Conservation (phyloP, 2,329 filamentous ascomycete species). For the Fusarium anthophilum region DNA sequence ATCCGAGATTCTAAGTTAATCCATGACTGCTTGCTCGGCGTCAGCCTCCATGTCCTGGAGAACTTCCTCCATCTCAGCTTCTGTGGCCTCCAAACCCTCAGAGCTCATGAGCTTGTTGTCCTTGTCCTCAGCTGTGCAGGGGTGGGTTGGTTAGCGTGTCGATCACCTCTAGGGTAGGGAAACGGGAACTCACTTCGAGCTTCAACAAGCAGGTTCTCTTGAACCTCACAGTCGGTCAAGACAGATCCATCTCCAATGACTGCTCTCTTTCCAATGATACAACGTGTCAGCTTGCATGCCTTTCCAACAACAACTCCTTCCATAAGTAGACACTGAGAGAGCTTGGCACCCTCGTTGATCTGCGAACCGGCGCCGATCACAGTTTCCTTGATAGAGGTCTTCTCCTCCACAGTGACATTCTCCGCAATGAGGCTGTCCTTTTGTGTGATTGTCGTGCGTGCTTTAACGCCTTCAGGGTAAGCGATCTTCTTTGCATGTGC, state of each 20-base stretch:
- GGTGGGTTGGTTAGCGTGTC: slow-evolving; percentile 17
- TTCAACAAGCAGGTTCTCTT: slow-evolving; percentile 87
- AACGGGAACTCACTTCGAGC: slow-evolving; percentile 69
- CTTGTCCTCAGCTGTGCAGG: slow-evolving; percentile 68
- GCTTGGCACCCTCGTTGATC: slow-evolving; percentile 84
- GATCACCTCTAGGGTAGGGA: background rate
- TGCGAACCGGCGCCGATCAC: slow-evolving; percentile 89
- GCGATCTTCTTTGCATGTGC: slow-evolving; percentile 83
- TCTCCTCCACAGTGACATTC: slow-evolving; percentile 89
- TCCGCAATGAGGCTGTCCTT: slow-evolving; percentile 85
- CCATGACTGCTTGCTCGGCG: slow-evolving; percentile 39
- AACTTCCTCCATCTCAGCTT: slow-evolving; percentile 67
- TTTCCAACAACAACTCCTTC: slow-evolving; percentile 88
- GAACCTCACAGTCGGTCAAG: slow-evolving; percentile 91
- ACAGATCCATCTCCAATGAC: slow-evolving; percentile 83
- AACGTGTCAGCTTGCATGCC: slow-evolving; percentile 85
- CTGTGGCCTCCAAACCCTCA: slow-evolving; percentile 70
- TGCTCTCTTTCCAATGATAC: slow-evolving; percentile 83
- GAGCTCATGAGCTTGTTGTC: slow-evolving; percentile 75
- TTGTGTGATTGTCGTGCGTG: slow-evolving; percentile 82
- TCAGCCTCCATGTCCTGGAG: slow-evolving; percentile 56
- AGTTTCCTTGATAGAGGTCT: slow-evolving; percentile 89
- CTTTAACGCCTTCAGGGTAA: slow-evolving; percentile 82
- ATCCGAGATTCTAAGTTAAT: slow-evolving; percentile 16
- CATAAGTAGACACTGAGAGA: slow-evolving; percentile 92